Conservation (phyloP, 2,329 filamentous ascomycete species). For the Fusarium mundagurra region DNA sequence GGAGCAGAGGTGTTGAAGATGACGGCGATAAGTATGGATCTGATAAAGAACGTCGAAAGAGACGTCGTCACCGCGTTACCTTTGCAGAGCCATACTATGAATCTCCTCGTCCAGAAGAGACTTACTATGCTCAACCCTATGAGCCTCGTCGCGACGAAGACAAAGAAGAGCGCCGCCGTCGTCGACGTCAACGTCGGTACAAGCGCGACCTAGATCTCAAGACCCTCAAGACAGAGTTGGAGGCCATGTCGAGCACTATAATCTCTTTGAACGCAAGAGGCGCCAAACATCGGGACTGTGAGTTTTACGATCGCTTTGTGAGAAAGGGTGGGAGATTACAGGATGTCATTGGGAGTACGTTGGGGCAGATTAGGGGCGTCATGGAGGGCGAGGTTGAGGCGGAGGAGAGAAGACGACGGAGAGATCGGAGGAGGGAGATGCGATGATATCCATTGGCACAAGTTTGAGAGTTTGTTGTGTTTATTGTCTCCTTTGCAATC, state of each 20-base stretch:
- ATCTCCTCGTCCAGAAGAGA: slow-evolving; percentile 15
- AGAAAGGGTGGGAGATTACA: slow-evolving; percentile 39
- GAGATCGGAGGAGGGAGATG: slow-evolving; percentile 11
- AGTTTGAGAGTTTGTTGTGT: neutral
- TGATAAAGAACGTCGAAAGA: slow-evolving; percentile 34
- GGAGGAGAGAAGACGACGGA: slow-evolving; percentile 23
- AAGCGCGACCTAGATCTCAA: slow-evolving; percentile 34
- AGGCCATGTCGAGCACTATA: slow-evolving; percentile 43
- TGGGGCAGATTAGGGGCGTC: slow-evolving; percentile 37
- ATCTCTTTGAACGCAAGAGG: slow-evolving; percentile 38
- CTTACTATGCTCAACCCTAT: slow-evolving; percentile 21
- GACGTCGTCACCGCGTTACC: slow-evolving; percentile 33
- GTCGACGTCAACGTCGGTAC: slow-evolving; percentile 29
- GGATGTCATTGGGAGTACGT: slow-evolving; percentile 39
- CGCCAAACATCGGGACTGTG: slow-evolving; percentile 36
- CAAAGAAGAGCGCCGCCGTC: slow-evolving; percentile 29
- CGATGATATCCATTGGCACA: slow-evolving; percentile 11
- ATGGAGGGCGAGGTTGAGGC: slow-evolving; percentile 21
- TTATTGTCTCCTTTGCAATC: neutral
- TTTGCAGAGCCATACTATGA: slow-evolving; percentile 39
- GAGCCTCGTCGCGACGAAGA: slow-evolving; percentile 18
- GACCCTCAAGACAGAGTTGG: slow-evolving; percentile 37
- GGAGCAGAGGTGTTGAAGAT: slow-evolving; percentile 9
- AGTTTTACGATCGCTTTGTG: slow-evolving; percentile 42
- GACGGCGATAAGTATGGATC: slow-evolving; percentile 28